Evolutionary conservation across 1,284 basidiomycete species (phyloP), one percentile per base, ranked within the genome.

Genomic region (Rhizoctonia solani): DNA sequence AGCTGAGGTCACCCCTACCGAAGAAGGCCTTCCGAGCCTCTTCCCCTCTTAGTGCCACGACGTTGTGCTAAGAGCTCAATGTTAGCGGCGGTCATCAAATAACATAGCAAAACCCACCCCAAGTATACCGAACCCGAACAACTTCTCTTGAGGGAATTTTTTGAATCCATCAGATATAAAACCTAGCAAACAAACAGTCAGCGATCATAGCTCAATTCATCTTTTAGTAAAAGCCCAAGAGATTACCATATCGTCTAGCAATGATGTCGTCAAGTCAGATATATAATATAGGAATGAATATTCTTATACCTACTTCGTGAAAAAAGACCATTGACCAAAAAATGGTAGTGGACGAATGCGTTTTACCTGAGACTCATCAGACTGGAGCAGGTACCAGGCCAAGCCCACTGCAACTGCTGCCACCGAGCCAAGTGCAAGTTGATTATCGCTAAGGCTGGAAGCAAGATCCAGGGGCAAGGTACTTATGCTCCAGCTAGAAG

Each of bases 111-210:
- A 4, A 19, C 56, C 3, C 13, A 59, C 56, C n/a, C 50, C 8
- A 23, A 47, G 41, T 4, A 59, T 59, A 14, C 50, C 50, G 44
- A 59, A 59, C 23, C 44, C 27, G 46, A 59, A 59, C 42, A 49
- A 46, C 1, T 41, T 13, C 11, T 59, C 30, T 2, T 19, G 19
- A 9, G 56, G 21, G 8, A 59, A 21, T 21, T 37, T 59, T 6
- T 32, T 19, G 19, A n/a, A n/a, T n/a, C n/a, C n/a, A n/a, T n/a
- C n/a, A n/a, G n/a, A n/a, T n/a, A n/a, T n/a, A n/a, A n/a, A n/a
- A n/a, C n/a, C n/a, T n/a, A n/a, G n/a, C n/a, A n/a, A n/a, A n/a
- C n/a, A n/a, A n/a, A n/a, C n/a, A n/a, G n/a, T n/a, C n/a, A n/a
- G n/a, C n/a, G n/a, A n/a, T n/a, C n/a, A n/a, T n/a, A n/a, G n/a